A percentile compares a stretch with the other conserved stretches of the same genome.
Conservation (phyloP, 495 filamentous ascomycete genomes). For the Articulospora tetracladia region DNA sequence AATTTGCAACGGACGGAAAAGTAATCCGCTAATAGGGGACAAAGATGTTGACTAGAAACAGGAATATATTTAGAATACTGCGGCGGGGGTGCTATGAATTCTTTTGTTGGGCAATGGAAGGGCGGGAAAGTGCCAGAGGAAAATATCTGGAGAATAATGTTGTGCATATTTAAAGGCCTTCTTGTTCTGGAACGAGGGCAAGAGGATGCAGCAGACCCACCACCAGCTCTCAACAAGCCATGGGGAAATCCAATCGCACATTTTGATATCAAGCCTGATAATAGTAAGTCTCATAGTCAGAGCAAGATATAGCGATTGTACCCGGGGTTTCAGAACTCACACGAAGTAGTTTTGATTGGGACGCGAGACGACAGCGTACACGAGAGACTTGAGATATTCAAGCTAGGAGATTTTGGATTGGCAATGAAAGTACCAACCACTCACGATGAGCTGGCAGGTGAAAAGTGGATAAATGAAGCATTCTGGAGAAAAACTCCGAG, state of each 20-base stretch:
- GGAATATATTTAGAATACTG: neutral
- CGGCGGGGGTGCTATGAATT: neutral
- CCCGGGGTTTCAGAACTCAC: neutral
- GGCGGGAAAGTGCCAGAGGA: neutral
- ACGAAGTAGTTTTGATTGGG: neutral
- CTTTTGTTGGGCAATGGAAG: neutral
- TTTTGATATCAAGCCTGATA: slow-evolving; percentile 8
- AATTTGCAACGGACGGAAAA: too few species aligned
- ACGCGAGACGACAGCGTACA: neutral
- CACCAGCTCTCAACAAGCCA: neutral
- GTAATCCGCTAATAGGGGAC: too few species aligned
- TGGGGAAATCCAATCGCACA: neutral
- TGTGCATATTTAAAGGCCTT: neutral
- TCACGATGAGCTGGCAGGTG: neutral
- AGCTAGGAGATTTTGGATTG: slow-evolving; percentile 6
- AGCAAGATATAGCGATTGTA: too few species aligned
- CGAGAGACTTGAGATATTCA: neutral
- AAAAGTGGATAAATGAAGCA: neutral
- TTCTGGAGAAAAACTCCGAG: neutral
- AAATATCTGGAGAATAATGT: slow-evolving; percentile 8
- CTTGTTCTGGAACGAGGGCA: slow-evolving; percentile 2
- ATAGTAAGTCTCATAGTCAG: slow-evolving; percentile 5
- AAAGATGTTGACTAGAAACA: neutral
- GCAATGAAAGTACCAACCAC: neutral
- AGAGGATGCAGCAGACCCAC: neutral